Evolutionary conservation across 2,329 filamentous ascomycete genomes (phyloP), one percentile per base, ranked within the genome.

Genomic region (Fusarium denticulatum): DNA sequence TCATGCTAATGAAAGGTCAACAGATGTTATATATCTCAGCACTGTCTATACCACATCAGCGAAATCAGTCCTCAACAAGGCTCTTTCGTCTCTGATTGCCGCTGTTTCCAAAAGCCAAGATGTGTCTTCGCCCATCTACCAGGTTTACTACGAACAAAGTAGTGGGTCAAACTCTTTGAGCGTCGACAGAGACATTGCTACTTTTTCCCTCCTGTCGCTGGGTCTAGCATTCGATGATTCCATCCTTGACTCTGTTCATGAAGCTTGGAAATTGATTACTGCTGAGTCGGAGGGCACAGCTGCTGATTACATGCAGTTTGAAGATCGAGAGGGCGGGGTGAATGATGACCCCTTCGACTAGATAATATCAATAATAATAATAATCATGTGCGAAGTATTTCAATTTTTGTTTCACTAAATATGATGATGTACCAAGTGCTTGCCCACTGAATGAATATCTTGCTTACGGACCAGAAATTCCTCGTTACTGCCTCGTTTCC

Each of bases 221-320:
- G 91, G 93, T 71, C 86, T 97, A 13, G 88, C 92, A 1, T 93
- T 97, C 72, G 90, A 94, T 76, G 96, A 98, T 75, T 79, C 83
- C 1, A 84, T 90, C 4, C 82, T 98, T 15, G 88, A 90, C 12
- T 82, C 89, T 32, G 93, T 97, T 5, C 89, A 89, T 67, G 81
- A 88, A 15, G 90, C 91, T 12, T 98, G 95, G 95, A 85, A 88
- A 69, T 83, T 85, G 55, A 86, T 95, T 8, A 84, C 89, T 73
- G 88, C 87, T 15, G 82, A 84, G 4, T 86, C 87, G 9, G 83
- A 40, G 24, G 84, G 85, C 24, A 83, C 84, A 24, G 80, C 78
- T 11, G 75, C 72, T 15, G 82, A 88, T 49, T 98, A 96, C 77
- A 91, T 98, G 88, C 85, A 88, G 26, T 97, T 97, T 80, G 88